Percentiles rank a stretch among this genome's conserved stretches.
Conservation (phyloP, 257 asterid species). For the Perilla frutescens region DNA sequence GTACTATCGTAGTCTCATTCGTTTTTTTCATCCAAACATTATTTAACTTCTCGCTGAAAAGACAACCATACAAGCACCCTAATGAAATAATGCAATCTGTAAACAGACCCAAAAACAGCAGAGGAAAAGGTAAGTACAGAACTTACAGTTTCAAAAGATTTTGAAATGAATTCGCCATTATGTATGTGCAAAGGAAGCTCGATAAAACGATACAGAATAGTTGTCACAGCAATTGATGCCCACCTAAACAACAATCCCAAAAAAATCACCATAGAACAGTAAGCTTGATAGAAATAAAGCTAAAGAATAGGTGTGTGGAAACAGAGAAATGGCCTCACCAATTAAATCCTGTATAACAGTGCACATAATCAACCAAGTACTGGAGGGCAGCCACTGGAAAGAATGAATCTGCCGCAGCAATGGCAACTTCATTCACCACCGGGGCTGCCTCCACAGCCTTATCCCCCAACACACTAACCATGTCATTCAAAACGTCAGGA, state of each 20-base stretch:
- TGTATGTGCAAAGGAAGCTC: conserved; percentile 67
- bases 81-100: neutral
- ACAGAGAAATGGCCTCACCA: conserved; percentile 52
- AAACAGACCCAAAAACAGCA: conserved; percentile 17
- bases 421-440: conserved; percentile 68
- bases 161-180: conserved; percentile 71
- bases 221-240: conserved; percentile 68
- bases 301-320: no score
- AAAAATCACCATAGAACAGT: no score
- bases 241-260: conserved; percentile 64
- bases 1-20: neutral
- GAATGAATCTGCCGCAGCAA: conserved; percentile 80
- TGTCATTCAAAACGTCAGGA: conserved; percentile 42
- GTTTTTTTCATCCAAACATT: neutral
- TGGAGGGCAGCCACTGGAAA: conserved; percentile 76
- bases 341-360: conserved; percentile 61
- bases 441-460: conserved; percentile 62
- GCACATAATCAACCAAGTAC: conserved; percentile 78
- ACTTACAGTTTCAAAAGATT: conserved; percentile 59
- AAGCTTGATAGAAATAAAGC: no score
- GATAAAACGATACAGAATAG: conserved; percentile 59
- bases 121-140: conserved; percentile 1
- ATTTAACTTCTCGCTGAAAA: neutral
- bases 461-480: conserved; percentile 60
- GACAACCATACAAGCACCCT: neutral